Evolutionary conservation across 2,329 filamentous ascomycete genomes (phyloP).

Genomic region (Diaporthe caulivora): DNA sequence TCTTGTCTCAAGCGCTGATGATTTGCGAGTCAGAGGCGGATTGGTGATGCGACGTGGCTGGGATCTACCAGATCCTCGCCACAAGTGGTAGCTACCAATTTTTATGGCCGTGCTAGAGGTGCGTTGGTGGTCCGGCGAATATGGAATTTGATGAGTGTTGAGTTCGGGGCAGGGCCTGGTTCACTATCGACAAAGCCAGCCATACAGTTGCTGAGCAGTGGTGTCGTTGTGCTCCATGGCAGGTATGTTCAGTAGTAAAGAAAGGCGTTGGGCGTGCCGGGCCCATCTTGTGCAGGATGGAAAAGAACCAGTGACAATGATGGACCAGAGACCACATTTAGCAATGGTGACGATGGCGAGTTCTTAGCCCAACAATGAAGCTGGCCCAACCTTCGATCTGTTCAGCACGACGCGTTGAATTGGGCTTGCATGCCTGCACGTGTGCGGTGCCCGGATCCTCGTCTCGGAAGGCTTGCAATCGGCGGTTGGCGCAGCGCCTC

Average conservation of each 20-base stretch:
- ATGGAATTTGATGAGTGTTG: neutral
- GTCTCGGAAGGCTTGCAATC: neutral
- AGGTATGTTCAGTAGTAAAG: no score
- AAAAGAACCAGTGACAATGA: no score
- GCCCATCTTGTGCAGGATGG: neutral
- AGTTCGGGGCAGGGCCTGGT: no score
- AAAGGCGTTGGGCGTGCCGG: neutral
- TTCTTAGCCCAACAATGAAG: neutral
- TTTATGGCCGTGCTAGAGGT: no score
- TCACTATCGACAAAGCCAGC: no score
- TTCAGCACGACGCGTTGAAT: neutral
- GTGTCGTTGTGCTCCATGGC: neutral
- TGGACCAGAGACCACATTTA: neutral
- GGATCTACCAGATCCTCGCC: no score
- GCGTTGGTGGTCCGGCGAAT: neutral
- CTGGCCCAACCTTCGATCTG: no score
- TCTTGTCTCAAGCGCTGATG: no score
- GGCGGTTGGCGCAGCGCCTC: neutral
- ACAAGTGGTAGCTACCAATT: neutral
- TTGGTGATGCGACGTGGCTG: neutral
- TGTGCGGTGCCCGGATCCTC: neutral
- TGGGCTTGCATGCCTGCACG: neutral
- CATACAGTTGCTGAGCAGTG: neutral
- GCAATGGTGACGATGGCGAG: no score
- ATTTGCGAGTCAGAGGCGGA: neutral